These are phyloP conservation scores for Thelonectria olida DNA, from an alignment of 2,329 filamentous ascomycete genomes.

Conservation along the genomic window DNA sequence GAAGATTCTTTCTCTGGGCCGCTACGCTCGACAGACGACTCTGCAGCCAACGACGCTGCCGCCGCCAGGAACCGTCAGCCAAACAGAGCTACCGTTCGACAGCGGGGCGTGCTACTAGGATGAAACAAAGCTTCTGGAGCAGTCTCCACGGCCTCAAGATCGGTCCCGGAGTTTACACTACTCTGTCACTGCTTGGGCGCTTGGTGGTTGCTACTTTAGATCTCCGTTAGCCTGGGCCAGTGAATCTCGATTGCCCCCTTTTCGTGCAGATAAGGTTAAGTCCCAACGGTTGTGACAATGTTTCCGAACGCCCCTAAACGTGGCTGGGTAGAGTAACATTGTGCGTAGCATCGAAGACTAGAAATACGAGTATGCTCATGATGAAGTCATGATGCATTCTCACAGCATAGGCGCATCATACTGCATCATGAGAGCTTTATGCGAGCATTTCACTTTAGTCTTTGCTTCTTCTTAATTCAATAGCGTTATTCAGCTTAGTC, in stretches of 20 bases:
- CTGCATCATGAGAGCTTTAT: too few relatives aligned
- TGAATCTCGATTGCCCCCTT: background rate
- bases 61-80: background rate
- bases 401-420: too few relatives aligned
- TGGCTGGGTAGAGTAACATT: background rate
- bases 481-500: too few relatives aligned
- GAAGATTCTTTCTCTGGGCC: too few relatives aligned
- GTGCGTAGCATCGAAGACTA: background rate
- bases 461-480: background rate
- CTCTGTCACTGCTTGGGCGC: background rate
- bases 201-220: background rate
- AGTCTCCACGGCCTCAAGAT: too few relatives aligned
- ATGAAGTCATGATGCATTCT: background rate
- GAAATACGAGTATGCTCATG: background rate
- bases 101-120: background rate
- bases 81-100: background rate
- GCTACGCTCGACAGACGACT: background rate
- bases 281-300: background rate
- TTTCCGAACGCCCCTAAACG: background rate
- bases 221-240: background rate
- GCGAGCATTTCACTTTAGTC: too few relatives aligned
- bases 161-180: background rate
- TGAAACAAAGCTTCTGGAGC: background rate
- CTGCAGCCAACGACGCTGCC: background rate
- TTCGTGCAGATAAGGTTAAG: background rate